Evolutionary conservation across 2,329 filamentous ascomycete species (phyloP).

Genomic region (Epichloe scottii): DNA sequence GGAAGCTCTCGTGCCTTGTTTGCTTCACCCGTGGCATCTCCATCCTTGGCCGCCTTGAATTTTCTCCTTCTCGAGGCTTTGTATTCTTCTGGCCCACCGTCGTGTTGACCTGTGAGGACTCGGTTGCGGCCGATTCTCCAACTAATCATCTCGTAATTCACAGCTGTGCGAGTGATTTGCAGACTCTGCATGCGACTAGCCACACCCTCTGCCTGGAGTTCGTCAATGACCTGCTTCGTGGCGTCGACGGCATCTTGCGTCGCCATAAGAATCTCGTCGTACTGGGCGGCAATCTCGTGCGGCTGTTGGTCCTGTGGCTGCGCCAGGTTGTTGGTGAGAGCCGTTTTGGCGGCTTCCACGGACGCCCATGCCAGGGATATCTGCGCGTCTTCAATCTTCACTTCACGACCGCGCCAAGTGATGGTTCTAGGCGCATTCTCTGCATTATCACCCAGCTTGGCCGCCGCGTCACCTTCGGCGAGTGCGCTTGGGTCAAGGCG

Average conservation of each 20-base stretch:
- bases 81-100: slow-evolving; percentile 53
- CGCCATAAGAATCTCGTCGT: slow-evolving; percentile 79
- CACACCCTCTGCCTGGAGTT: slow-evolving; percentile 71
- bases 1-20: slow-evolving; percentile 48
- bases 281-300: slow-evolving; percentile 68
- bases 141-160: slow-evolving; percentile 87
- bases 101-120: slow-evolving; percentile 69
- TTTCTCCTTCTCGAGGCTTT: slow-evolving; percentile 38
- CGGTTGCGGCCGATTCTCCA: slow-evolving; percentile 92
- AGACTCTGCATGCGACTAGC: slow-evolving; percentile 78
- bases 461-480: slow-evolving; percentile 36
- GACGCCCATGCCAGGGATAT: slow-evolving; percentile 75
- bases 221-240: slow-evolving; percentile 85
- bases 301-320: slow-evolving; percentile 31
- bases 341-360: slow-evolving; percentile 43
- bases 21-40: slow-evolving; percentile 21
- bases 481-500: slow-evolving; percentile 57
- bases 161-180: slow-evolving; percentile 82
- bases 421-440: slow-evolving; percentile 59
- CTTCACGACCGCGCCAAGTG: slow-evolving; percentile 73
- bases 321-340: slow-evolving; percentile 34
- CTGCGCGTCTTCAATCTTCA: slow-evolving; percentile 82
- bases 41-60: slow-evolving; percentile 15
- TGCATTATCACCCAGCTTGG: slow-evolving; percentile 35
- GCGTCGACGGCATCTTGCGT: slow-evolving; percentile 92